These are phyloP conservation scores for Marasmius fiardii DNA, from an alignment of 1,284 basidiomycete species.

Conservation along the genomic window DNA sequence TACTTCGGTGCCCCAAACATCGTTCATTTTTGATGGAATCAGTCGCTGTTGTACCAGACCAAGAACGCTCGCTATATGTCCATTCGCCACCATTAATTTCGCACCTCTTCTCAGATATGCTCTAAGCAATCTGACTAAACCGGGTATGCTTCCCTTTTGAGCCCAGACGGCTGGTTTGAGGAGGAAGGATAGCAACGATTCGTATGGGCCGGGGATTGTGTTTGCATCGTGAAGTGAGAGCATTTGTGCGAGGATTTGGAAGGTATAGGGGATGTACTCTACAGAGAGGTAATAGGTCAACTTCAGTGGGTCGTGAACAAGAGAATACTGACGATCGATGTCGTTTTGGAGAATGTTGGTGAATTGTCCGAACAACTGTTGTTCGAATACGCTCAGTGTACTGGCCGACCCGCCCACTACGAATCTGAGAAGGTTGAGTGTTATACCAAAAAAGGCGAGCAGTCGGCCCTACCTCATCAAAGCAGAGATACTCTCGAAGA, in stretches of 20 bases:
- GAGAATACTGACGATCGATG: constrained; percentile 70
- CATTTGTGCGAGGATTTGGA: constrained; percentile 96
- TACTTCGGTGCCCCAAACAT: constrained; percentile 89
- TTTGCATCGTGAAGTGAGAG: constrained; percentile 75
- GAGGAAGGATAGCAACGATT: constrained; percentile 77
- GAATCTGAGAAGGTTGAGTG: constrained; percentile 50
- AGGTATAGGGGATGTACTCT: constrained; percentile 98
- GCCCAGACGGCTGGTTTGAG: constrained; percentile 90
- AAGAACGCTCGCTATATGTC: constrained; percentile 78
- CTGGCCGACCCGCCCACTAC: constrained; percentile 68
- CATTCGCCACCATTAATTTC: constrained; percentile 63
- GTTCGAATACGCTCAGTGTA: constrained; percentile 77
- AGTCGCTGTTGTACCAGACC: constrained; percentile 91
- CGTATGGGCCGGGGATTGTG: constrained; percentile 74
- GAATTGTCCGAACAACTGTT: constrained; percentile 83
- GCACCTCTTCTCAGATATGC: constrained; percentile 82
- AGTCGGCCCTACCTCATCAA: constrained; percentile 66
- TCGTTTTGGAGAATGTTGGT: constrained; percentile 89
- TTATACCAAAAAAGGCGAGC: background rate
- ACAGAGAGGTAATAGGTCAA: constrained; percentile 1
- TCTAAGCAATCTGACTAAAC: constrained; percentile 85
- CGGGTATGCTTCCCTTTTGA: constrained; percentile 94
- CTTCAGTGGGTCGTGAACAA: background rate
- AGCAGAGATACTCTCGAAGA: constrained; percentile 93
- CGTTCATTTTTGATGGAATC: constrained; percentile 86